phyloP scores from a whole-genome alignment of 306 rosid species.

The Castanea mollissima region DNA sequence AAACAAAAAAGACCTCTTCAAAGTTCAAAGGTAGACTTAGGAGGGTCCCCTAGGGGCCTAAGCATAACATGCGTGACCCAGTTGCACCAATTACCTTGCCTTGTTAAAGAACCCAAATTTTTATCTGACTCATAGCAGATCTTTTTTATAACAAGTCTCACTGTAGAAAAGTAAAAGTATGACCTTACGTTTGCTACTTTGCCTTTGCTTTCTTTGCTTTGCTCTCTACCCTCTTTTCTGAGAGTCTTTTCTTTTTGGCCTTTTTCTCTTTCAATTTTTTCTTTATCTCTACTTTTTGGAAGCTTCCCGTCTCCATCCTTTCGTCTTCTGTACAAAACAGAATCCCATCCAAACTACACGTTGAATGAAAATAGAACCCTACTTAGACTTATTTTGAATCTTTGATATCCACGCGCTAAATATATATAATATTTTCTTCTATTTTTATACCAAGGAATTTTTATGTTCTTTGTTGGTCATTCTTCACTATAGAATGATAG shows the following conservation, averaged over 20 bases:
- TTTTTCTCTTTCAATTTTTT: slow-evolving; percentile 35
- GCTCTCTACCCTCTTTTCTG: slow-evolving; percentile 27
- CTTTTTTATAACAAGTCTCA: slow-evolving; percentile 23
- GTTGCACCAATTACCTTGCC: slow-evolving; percentile 48
- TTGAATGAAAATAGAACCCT: too few species aligned
- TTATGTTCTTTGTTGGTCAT: too few species aligned
- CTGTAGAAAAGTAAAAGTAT: slow-evolving; percentile 37
- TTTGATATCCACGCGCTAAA: background rate
- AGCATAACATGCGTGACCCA: slow-evolving; percentile 59
- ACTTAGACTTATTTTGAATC: too few species aligned
- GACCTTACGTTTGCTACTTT: slow-evolving; percentile 33
- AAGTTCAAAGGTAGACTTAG: slow-evolving; percentile 22
- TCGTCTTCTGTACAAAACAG: slow-evolving; percentile 3
- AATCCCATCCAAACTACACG: background rate
- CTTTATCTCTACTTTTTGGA: slow-evolving; percentile 56
- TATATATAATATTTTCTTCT: too few species aligned
- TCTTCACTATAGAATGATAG: too few species aligned
- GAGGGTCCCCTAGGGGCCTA: slow-evolving; percentile 33
- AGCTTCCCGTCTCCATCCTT: slow-evolving; percentile 63
- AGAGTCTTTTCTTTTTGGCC: slow-evolving; percentile 45
- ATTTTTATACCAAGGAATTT: too few species aligned
- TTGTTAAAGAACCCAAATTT: slow-evolving; percentile 62
- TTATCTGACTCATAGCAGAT: slow-evolving; percentile 32
- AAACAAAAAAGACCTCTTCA: slow-evolving; percentile 42
- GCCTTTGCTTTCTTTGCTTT: slow-evolving; percentile 17